Base-by-base conservation (phyloP, 148 eudicot species). In the Salicornia ramosissima region DNA sequence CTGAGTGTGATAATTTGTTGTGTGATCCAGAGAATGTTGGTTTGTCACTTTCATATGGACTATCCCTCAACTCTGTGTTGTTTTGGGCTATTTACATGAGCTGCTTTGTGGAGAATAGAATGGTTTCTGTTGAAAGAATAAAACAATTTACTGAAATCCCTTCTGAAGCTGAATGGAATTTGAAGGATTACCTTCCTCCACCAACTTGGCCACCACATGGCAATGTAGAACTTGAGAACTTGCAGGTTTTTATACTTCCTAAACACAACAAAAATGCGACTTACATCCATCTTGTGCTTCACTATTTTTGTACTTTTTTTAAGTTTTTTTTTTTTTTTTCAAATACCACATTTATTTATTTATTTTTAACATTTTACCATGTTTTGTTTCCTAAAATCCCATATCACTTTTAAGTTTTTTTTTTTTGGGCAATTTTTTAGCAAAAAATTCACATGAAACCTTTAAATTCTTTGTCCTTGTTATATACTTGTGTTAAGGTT, bases 61-160 rank as follows among this genome's bases (percentile, higher is more conserved):
- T 94, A 72, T 94, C 98, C 39, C 96, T 94, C 21, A 90, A 90
- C 49, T 73, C 85, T 1, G 82, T 79, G 71, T 65, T 94, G 68
- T 94, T 80, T 70, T 83, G 77, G 78, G 81, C 90, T 2, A 65
- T 87, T 67, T 90, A 80, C 70, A 78, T 86, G 79, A 90, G 98
- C 69, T 94, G 98, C 82, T 86, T 84, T 59, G 74, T 94, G 75
- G 98, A 94, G 79, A 94, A 94, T 53, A 84, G 75, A 75, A 86
- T 94, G 96, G 97, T 94, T 60, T 88, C 98, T 6, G 98, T 94
- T 59, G 98, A 94, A 77, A 94, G 98, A 72, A 75, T 94, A 71
- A 90, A 91, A 64, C 98, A 94, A 70, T 90, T 90, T 78, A 76
- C 84, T 13, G 78, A 75, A 71, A 86, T 90, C 63, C 86, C 87